Conservation (phyloP, 345 rosid species). For the Eucalyptus curtisii region DNA sequence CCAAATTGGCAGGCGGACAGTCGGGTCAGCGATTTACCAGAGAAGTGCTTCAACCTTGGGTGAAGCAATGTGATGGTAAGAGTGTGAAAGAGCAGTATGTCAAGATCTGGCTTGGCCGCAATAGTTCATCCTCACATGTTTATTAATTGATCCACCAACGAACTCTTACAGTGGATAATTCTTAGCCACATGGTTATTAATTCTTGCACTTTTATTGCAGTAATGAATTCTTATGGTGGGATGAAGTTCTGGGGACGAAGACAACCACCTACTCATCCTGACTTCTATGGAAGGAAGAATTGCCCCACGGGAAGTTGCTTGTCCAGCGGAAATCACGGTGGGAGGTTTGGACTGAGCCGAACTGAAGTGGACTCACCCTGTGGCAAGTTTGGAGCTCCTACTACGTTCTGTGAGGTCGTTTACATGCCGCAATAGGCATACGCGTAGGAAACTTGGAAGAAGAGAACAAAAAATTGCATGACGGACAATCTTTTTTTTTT, state of each 20-base stretch:
- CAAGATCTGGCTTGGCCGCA: background rate
- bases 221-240: too few species aligned
- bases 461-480: background rate
- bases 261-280: too few species aligned
- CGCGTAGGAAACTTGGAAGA: background rate
- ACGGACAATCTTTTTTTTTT: accelerated
- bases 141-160: too few species aligned
- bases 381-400: background rate
- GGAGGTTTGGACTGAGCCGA: too few species aligned
- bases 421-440: background rate
- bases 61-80: background rate
- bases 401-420: background rate
- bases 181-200: background rate
- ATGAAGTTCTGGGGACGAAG: too few species aligned
- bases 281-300: too few species aligned
- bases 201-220: too few species aligned
- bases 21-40: background rate
- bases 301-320: too few species aligned
- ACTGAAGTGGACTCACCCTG: background rate
- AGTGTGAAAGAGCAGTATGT: background rate
- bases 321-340: too few species aligned
- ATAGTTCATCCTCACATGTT: background rate
- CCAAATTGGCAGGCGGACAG: background rate
- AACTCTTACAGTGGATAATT: too few species aligned
- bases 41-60: background rate